Conservation (phyloP, 2,329 filamentous ascomycete genomes). For the Fonsecaea monophora region DNA sequence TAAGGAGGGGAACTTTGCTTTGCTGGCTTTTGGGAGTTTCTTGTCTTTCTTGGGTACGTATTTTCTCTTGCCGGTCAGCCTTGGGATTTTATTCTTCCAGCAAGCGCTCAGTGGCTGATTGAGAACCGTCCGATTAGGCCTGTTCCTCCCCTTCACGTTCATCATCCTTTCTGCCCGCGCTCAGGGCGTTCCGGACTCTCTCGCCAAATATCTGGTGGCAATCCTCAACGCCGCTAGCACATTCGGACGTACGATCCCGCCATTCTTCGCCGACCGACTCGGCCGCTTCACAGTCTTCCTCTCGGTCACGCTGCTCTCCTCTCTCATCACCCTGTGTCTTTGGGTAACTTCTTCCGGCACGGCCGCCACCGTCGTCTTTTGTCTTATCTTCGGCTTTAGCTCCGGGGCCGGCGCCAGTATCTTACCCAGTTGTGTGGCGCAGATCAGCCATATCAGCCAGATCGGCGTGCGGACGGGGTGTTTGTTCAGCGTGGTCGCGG, state of each 20-base stretch:
- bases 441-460: slow-evolving; percentile 72
- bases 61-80: background rate
- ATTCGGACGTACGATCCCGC: slow-evolving; percentile 46
- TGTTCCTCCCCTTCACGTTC: slow-evolving; percentile 43
- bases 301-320: slow-evolving; percentile 48
- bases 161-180: slow-evolving; percentile 41
- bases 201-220: slow-evolving; percentile 61
- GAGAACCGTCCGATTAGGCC: slow-evolving; percentile 39
- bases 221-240: slow-evolving; percentile 59
- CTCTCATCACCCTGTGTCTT: slow-evolving; percentile 60
- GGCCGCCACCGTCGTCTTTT: slow-evolving; percentile 67
- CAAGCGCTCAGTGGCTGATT: background rate
- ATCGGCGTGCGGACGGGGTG: slow-evolving; percentile 73
- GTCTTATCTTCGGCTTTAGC: slow-evolving; percentile 71
- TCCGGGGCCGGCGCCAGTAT: slow-evolving; percentile 71
- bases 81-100: background rate
- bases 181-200: slow-evolving; percentile 56
- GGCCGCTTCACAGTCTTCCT: slow-evolving; percentile 41
- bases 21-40: slow-evolving; percentile 39
- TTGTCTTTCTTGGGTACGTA: slow-evolving; percentile 56
- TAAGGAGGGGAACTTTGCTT: slow-evolving; percentile 39
- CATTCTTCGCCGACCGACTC: slow-evolving; percentile 44
- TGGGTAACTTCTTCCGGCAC: slow-evolving; percentile 62
- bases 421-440: slow-evolving; percentile 68
- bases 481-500: slow-evolving; percentile 66